Percentiles rank a stretch among this genome's conserved stretches.
phyloP scores from a whole-genome alignment of 495 filamentous ascomycete genomes.

The Neurospora sp. region DNA sequence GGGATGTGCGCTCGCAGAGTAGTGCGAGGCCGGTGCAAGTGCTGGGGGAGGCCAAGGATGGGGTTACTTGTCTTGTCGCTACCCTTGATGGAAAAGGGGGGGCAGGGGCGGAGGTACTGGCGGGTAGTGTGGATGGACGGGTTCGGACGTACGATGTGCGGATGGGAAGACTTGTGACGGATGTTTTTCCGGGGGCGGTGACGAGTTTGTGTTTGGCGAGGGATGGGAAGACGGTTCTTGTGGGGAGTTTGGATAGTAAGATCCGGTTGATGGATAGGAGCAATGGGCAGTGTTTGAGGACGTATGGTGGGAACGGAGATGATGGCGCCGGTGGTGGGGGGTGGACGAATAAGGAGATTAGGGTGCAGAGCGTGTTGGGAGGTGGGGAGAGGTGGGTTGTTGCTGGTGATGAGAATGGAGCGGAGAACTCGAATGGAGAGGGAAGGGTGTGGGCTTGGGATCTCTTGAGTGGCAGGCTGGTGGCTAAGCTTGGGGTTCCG shows the following conservation, averaged over 20 bases:
- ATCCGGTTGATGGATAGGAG: slow-evolving; percentile 73
- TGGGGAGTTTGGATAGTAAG: slow-evolving; percentile 62
- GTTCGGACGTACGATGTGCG: slow-evolving; percentile 81
- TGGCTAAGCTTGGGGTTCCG: slow-evolving; percentile 50
- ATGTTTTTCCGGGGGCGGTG: slow-evolving; percentile 56
- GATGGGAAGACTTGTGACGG: slow-evolving; percentile 61
- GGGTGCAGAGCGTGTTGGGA: slow-evolving; percentile 63
- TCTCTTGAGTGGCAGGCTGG: slow-evolving; percentile 62
- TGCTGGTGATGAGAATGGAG: slow-evolving; percentile 62
- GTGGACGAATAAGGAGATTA: slow-evolving; percentile 57
- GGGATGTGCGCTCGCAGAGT: slow-evolving; percentile 59
- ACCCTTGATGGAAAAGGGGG: slow-evolving; percentile 11
- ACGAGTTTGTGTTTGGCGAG: slow-evolving; percentile 62
- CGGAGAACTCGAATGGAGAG: slow-evolving; percentile 25
- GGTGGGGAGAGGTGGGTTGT: slow-evolving; percentile 67
- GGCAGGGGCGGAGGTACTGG: slow-evolving; percentile 46
- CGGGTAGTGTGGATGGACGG: slow-evolving; percentile 79
- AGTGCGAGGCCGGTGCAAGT: slow-evolving; percentile 62
- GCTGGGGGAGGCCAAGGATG: slow-evolving; percentile 68
- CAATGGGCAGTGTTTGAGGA: slow-evolving; percentile 62
- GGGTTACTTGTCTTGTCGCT: slow-evolving; percentile 49
- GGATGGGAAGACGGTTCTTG: slow-evolving; percentile 65
- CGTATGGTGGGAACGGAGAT: slow-evolving; percentile 37
- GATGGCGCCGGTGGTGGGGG: slow-evolving; percentile 22
- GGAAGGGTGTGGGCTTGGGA: slow-evolving; percentile 82